These are phyloP conservation scores for Cyberlindnera samutprakarnensis DNA, from an alignment of 805 yeast genomes.

Conservation along the genomic window DNA sequence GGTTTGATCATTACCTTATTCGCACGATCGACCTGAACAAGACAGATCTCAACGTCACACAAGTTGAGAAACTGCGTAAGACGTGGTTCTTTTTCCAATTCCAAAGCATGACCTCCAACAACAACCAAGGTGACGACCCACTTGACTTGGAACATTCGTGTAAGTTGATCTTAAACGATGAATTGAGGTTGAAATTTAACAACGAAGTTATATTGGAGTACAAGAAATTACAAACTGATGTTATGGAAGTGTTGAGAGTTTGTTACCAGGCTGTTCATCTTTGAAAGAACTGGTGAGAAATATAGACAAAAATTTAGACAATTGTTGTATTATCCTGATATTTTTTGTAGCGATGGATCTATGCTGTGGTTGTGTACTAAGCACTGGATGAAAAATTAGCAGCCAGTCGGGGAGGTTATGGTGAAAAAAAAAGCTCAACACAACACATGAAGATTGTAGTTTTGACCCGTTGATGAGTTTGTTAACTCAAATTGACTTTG, in stretches of 20 bases:
- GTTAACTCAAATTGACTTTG: too few species aligned
- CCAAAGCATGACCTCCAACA: constrained; percentile 19
- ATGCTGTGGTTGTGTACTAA: too few species aligned
- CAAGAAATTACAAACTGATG: constrained; percentile 3
- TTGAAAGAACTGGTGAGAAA: too few species aligned
- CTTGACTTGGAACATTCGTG: constrained; percentile 10
- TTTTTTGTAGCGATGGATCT: too few species aligned
- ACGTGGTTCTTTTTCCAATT: constrained; percentile 35
- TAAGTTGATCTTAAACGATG: constrained; percentile 17
- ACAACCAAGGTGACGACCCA: constrained; percentile 7
- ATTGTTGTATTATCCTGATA: too few species aligned
- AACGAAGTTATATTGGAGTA: constrained; percentile 8
- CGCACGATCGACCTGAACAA: constrained; percentile 18
- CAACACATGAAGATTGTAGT: background rate
- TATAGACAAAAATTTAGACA: too few species aligned
- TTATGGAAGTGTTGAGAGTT: constrained; percentile 1
- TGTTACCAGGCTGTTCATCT: too few species aligned
- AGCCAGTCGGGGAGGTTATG: too few species aligned
- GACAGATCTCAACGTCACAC: constrained; percentile 19
- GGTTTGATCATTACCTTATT: constrained; percentile 10
- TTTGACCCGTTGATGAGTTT: background rate
- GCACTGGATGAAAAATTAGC: too few species aligned
- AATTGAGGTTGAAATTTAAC: constrained; percentile 7
- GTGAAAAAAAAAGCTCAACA: too few species aligned
- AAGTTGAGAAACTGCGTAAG: constrained; percentile 27